Evolutionary conservation across 1,284 basidiomycete species (phyloP), one percentile per base, ranked within the genome.

Genomic region (Austroboletus niveus): DNA sequence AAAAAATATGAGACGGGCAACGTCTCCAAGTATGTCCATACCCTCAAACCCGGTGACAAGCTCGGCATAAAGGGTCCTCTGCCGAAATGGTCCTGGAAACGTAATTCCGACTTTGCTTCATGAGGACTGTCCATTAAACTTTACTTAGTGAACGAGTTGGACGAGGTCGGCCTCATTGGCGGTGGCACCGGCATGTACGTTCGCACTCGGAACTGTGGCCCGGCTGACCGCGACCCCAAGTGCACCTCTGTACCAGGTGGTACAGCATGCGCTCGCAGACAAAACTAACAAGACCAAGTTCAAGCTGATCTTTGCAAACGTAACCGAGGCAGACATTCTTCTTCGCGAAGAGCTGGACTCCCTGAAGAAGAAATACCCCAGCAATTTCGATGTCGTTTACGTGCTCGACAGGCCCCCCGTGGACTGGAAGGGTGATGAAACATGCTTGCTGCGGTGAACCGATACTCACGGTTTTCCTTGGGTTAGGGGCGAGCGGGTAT

Each of bases 41-140:
- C 60, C 46, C 66, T 85, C 53, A 79, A 92, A 77, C 82, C 83
- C 40, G 96, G 96, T 24, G 89, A 95, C 62, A 84, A 81, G 56
- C 76, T 98, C 51, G 72, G 83, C 32, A 81, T 99, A 74, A 99
- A 99, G 76, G 96, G 92, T 15, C 94, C 94, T 14, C 82, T 95
- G 57, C 66, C 74, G 53, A 98, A 97, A 72, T 89, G 86, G 74
- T 78, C 84, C 38, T 94, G 87, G 78, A 83, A 90, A 71, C 73
- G 87, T 88, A 54, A 47, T 70, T 67, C 22, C 39, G 45, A 34
- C 29, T 24, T 27, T 38, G 5, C 40, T 31, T 39, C 30, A 14
- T 42, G 8, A 44, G 45, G 34, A 42, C 15, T 12, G 14, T 27
- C 42, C 24, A 20, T 42, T 53, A 31, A 47, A 53, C n/a, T 11